A percentile compares a stretch with the other conserved stretches of the same genome.
phyloP scores from a whole-genome alignment of 805 yeast species.

The Sugiyamaella chiloensis region DNA sequence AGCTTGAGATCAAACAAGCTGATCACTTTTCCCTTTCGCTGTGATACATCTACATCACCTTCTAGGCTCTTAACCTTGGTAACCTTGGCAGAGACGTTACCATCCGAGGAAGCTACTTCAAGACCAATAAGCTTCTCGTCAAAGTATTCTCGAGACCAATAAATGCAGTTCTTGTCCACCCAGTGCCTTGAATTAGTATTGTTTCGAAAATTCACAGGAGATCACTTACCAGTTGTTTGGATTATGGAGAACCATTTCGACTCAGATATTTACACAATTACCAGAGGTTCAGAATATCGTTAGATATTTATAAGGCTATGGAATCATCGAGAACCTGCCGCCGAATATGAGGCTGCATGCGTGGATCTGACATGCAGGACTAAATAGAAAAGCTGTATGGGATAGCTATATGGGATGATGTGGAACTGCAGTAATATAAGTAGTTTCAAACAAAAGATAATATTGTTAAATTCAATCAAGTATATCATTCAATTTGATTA shows the following conservation, averaged over 20 bases:
- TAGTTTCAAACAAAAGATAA: too few relatives aligned
- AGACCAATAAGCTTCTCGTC: constrained; percentile 54
- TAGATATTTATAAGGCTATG: constrained; percentile 1
- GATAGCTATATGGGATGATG: too few relatives aligned
- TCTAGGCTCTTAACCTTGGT: constrained; percentile 58
- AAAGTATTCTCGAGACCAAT: constrained; percentile 84
- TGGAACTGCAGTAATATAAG: too few relatives aligned
- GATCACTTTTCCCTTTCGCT: constrained; percentile 94
- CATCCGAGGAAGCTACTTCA: constrained; percentile 36
- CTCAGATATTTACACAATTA: background rate
- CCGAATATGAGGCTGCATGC: background rate
- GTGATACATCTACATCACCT: constrained; percentile 97
- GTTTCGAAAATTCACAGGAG: background rate
- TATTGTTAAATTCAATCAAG: too few relatives aligned
- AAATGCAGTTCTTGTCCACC: constrained; percentile 96
- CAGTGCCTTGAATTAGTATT: constrained; percentile 59
- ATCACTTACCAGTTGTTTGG: constrained; percentile 75
- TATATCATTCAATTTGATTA: too few relatives aligned
- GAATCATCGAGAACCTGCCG: constrained; percentile 9
- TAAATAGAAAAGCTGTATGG: too few relatives aligned
- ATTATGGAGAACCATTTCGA: constrained; percentile 83
- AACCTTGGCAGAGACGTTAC: constrained; percentile 35
- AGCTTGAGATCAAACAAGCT: constrained; percentile 80
- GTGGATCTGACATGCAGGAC: too few relatives aligned
- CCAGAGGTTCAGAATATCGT: background rate